phyloP scores from a whole-genome alignment of 176 grass and related monocot species.

The Urochloa ruziziensis region DNA sequence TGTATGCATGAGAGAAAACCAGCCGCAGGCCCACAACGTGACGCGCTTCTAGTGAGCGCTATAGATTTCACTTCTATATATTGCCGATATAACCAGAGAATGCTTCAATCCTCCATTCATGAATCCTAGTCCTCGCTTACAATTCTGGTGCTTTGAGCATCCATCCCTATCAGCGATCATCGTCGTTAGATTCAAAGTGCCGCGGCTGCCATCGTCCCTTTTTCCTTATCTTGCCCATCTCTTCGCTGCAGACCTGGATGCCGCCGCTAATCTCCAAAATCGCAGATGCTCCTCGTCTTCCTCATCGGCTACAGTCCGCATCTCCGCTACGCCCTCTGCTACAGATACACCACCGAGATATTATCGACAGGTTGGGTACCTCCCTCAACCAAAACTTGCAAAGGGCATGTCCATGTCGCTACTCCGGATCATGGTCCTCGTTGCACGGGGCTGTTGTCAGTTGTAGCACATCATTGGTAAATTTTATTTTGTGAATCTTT shows the following conservation, averaged over 20 bases:
- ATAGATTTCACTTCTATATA: background rate
- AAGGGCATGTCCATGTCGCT: background rate
- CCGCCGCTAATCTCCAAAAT: accelerated
- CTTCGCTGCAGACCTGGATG: background rate
- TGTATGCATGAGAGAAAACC: too few species aligned
- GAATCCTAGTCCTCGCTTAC: background rate
- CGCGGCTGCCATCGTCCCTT: background rate
- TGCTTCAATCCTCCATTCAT: background rate
- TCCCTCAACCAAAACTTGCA: background rate
- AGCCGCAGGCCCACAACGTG: background rate
- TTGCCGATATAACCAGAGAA: background rate
- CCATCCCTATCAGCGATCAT: background rate
- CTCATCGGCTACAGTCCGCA: background rate
- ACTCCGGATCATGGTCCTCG: background rate
- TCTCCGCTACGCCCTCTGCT: background rate
- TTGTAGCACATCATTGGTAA: background rate
- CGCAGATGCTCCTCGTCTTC: background rate
- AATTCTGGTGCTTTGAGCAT: background rate
- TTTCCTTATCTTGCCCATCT: background rate
- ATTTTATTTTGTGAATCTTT: background rate
- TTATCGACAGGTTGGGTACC: background rate
- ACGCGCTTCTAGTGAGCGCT: background rate
- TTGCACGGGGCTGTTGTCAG: accelerated
- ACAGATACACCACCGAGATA: background rate
- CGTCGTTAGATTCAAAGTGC: background rate